Conservation (phyloP, 352 stramenopile species). For the Pythium dissotocum region DNA sequence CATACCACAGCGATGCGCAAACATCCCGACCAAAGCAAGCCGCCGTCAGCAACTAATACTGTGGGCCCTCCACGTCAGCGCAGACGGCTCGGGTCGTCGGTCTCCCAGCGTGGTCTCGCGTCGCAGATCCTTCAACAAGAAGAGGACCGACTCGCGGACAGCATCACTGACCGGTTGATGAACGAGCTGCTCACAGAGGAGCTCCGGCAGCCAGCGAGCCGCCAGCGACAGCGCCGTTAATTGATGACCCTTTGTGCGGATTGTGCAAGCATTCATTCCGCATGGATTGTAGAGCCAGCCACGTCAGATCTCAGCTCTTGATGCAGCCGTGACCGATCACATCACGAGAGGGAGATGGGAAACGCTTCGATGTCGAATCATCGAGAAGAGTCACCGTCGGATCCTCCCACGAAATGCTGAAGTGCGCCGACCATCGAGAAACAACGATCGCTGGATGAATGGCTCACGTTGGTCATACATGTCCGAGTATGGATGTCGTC, state of each 20-base stretch:
- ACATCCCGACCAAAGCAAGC: background rate
- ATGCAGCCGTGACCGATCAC: slow-evolving; percentile 22
- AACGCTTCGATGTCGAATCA: background rate
- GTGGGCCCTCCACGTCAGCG: background rate
- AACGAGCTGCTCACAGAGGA: slow-evolving; percentile 13
- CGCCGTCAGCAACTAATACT: background rate
- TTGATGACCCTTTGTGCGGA: background rate
- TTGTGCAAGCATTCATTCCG: slow-evolving; percentile 18
- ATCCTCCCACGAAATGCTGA: slow-evolving; percentile 17
- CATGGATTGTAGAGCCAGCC: background rate
- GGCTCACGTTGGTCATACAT: background rate
- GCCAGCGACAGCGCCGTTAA: background rate
- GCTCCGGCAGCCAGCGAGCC: background rate
- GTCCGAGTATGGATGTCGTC: background rate
- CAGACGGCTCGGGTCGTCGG: background rate
- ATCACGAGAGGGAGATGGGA: slow-evolving; percentile 12
- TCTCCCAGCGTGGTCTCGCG: background rate
- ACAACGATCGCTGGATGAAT: background rate
- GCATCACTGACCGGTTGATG: slow-evolving; percentile 25
- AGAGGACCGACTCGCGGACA: slow-evolving; percentile 17
- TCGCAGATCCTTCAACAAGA: slow-evolving; percentile 20
- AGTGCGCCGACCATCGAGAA: slow-evolving; percentile 11
- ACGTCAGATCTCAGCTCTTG: slow-evolving; percentile 30
- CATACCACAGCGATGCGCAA: background rate
- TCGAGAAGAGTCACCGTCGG: slow-evolving; percentile 10